Evolutionary conservation across 805 yeast species (phyloP).

Genomic region (Starmera dryadoides): DNA sequence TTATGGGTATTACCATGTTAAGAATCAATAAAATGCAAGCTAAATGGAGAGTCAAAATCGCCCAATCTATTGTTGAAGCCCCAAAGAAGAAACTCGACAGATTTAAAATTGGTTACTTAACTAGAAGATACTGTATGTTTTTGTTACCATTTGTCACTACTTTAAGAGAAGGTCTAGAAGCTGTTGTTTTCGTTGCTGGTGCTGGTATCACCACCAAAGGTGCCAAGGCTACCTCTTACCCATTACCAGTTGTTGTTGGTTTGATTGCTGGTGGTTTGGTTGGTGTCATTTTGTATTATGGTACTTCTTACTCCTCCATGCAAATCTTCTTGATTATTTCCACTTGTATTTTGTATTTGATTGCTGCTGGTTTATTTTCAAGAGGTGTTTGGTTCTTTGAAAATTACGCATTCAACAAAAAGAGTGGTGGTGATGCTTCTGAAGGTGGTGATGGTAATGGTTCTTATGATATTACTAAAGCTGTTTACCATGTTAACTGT

Average conservation of each 20-base stretch:
- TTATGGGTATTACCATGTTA: slow-evolving; percentile 96
- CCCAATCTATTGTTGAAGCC: slow-evolving; percentile 63
- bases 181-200: slow-evolving; percentile 94
- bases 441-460: slow-evolving; percentile 95
- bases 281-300: slow-evolving; percentile 69
- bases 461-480: slow-evolving; percentile 69
- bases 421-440: slow-evolving; percentile 91
- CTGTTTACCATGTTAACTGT: slow-evolving; percentile 96
- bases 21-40: slow-evolving; percentile 94
- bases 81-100: slow-evolving; percentile 44
- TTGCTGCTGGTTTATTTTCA: slow-evolving; percentile 89
- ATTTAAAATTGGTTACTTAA: slow-evolving; percentile 44
- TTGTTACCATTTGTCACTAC: slow-evolving; percentile 85
- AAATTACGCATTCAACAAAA: slow-evolving; percentile 49
- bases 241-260: slow-evolving; percentile 89
- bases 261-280: slow-evolving; percentile 67
- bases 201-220: slow-evolving; percentile 62
- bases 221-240: slow-evolving; percentile 67
- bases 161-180: slow-evolving; percentile 95
- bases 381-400: slow-evolving; percentile 91
- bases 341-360: slow-evolving; percentile 82
- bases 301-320: slow-evolving; percentile 77
- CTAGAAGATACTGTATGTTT: slow-evolving; percentile 81
- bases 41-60: slow-evolving; percentile 95
- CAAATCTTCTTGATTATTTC: slow-evolving; percentile 83